phyloP scores from a whole-genome alignment of 129 eudicot species.

The Saposhnikovia divaricata region DNA sequence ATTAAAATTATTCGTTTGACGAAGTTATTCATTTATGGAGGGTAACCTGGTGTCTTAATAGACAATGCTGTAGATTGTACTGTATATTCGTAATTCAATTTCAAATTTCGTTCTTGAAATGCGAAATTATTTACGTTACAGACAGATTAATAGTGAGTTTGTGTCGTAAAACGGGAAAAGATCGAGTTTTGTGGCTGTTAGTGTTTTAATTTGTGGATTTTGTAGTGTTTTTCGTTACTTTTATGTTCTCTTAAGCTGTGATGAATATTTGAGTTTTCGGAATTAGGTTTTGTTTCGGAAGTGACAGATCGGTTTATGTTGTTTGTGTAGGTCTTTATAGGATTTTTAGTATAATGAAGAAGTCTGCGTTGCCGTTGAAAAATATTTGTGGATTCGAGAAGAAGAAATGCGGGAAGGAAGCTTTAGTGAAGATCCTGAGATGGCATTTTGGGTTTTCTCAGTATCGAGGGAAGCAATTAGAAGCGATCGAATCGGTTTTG shows the following conservation, averaged over 20 bases:
- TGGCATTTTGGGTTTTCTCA: constrained; percentile 94
- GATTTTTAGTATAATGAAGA: constrained; percentile 43
- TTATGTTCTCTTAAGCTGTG: neutral
- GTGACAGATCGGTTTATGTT: neutral
- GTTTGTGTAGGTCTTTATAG: neutral
- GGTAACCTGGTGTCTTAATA: neutral
- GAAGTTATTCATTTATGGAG: too few relatives aligned
- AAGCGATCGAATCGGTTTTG: constrained; percentile 85
- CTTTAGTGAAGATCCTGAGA: constrained; percentile 75
- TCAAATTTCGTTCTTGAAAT: neutral
- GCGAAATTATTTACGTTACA: neutral
- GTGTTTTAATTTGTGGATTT: neutral
- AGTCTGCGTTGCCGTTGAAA: constrained; percentile 64
- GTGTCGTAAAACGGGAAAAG: neutral
- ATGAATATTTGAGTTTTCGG: neutral
- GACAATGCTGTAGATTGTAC: neutral
- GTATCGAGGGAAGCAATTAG: constrained; percentile 77
- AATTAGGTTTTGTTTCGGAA: neutral
- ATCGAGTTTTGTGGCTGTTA: neutral
- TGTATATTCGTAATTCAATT: neutral
- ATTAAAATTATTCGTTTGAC: too few relatives aligned
- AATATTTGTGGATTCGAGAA: constrained; percentile 36
- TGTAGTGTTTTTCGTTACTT: neutral
- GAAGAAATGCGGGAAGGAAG: constrained; percentile 60
- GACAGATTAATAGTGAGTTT: neutral